phyloP scores from a whole-genome alignment of 2,329 filamentous ascomycete species.

The Xylariaceae sp. region DNA sequence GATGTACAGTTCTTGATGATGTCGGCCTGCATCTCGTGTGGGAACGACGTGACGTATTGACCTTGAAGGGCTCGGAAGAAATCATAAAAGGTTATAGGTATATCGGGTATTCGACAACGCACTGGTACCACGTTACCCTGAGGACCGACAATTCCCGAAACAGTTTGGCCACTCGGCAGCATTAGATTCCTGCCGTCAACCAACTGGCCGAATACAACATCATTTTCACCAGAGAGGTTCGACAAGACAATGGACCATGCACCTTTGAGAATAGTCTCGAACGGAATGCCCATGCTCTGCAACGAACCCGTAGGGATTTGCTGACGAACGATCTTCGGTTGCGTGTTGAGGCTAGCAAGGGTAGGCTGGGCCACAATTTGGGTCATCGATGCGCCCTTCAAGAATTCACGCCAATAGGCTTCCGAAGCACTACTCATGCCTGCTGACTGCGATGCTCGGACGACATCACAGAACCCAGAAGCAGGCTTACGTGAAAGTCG shows the following conservation, averaged over 20 bases:
- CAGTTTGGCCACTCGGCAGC: constrained; percentile 51
- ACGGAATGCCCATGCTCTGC: constrained; percentile 40
- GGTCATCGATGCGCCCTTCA: constrained; percentile 44
- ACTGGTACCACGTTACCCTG: constrained; percentile 45
- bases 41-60: constrained; percentile 43
- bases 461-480: constrained; percentile 45
- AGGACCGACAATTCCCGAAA: constrained; percentile 43
- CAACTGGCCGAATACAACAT: constrained; percentile 54
- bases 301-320: constrained; percentile 37
- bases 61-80: constrained; percentile 45
- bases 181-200: constrained; percentile 43
- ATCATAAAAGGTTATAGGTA: constrained; percentile 41
- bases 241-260: constrained; percentile 55
- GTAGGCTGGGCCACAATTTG: constrained; percentile 38
- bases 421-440: constrained; percentile 31
- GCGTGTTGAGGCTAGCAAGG: constrained; percentile 35
- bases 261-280: constrained; percentile 51
- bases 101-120: constrained; percentile 41
- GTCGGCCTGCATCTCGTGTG: constrained; percentile 48
- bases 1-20: constrained; percentile 50
- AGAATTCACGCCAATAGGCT: constrained; percentile 41
- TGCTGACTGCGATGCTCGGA: constrained; percentile 34
- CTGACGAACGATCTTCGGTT: constrained; percentile 35
- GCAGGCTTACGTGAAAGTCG: constrained; percentile 31
- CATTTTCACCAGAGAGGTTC: constrained; percentile 41